Evolutionary conservation across 2,329 filamentous ascomycete species (phyloP).

Genomic region (Orbilia oligospora): DNA sequence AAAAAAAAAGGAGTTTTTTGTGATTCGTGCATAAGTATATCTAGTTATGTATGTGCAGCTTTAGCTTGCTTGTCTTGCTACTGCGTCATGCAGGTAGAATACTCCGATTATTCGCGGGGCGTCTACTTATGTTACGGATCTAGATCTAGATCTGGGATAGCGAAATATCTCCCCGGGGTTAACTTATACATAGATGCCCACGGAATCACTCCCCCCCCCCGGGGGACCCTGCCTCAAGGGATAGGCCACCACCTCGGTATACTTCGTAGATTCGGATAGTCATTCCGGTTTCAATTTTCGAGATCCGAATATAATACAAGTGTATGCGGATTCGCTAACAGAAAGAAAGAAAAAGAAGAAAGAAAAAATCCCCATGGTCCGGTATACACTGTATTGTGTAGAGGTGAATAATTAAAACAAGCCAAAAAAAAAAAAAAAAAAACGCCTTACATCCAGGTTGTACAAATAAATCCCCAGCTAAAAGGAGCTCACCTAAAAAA

Average conservation of each 20-base stretch:
- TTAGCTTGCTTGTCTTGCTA: no score
- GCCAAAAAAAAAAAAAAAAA: not conserved
- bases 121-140: constrained; percentile 11
- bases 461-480: not conserved
- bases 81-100: constrained; percentile 2
- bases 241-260: no score
- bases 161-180: not conserved
- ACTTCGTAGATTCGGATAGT: constrained; percentile 15
- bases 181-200: not conserved
- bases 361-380: not conserved
- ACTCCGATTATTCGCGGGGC: constrained; percentile 8
- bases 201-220: not conserved
- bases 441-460: constrained; percentile 29
- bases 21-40: constrained; percentile 20
- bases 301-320: constrained; percentile 30
- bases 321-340: constrained; percentile 9
- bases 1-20: not conserved
- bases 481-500: not conserved
- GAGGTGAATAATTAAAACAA: not conserved
- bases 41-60: no score
- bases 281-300: constrained; percentile 25
- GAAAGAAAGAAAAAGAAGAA: not conserved
- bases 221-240: not conserved
- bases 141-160: constrained; percentile 5
- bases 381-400: not conserved